Conservation (phyloP, 345 rosid species). For the Rhodamnia rubescens region DNA sequence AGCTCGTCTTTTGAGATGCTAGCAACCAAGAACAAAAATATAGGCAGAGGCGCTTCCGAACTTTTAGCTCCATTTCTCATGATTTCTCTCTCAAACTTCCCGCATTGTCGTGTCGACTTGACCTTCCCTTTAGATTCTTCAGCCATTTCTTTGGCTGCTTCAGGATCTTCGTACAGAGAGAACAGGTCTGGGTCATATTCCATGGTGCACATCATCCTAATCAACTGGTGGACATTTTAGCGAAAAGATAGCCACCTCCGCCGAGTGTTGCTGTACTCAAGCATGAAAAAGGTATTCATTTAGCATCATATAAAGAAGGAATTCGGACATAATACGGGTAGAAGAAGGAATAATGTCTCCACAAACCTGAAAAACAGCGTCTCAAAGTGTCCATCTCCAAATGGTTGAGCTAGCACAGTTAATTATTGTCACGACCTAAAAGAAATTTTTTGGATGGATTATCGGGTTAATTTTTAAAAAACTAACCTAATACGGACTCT, state of each 20-base stretch:
- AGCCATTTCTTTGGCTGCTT: conserved; percentile 19
- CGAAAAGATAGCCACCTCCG: conserved; percentile 91
- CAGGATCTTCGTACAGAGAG: conserved; percentile 54
- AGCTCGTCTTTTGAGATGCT: conserved; percentile 89
- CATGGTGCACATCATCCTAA: conserved; percentile 95
- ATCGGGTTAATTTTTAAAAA: too few species aligned
- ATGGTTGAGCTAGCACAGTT: not conserved
- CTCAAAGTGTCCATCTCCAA: not conserved
- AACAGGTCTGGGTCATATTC: conserved; percentile 84
- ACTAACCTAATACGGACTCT: too few species aligned
- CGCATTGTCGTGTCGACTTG: conserved; percentile 59
- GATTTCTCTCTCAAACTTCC: conserved; percentile 85
- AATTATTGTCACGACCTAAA: too few species aligned
- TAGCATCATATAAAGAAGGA: not conserved
- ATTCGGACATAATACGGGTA: too few species aligned
- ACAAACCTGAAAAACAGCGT: not conserved
- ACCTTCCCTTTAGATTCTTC: conserved; percentile 48
- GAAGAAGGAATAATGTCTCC: not conserved
- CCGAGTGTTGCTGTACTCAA: conserved; percentile 61
- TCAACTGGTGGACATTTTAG: not conserved
- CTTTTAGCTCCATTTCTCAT: conserved; percentile 41
- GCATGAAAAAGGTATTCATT: not conserved
- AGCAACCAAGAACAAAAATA: conserved; percentile 86
- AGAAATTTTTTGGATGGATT: too few species aligned
- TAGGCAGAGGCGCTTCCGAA: conserved; percentile 68